Evolutionary conservation across 768 basidiomycete species (phyloP).

Genomic region (Trametes maxima): DNA sequence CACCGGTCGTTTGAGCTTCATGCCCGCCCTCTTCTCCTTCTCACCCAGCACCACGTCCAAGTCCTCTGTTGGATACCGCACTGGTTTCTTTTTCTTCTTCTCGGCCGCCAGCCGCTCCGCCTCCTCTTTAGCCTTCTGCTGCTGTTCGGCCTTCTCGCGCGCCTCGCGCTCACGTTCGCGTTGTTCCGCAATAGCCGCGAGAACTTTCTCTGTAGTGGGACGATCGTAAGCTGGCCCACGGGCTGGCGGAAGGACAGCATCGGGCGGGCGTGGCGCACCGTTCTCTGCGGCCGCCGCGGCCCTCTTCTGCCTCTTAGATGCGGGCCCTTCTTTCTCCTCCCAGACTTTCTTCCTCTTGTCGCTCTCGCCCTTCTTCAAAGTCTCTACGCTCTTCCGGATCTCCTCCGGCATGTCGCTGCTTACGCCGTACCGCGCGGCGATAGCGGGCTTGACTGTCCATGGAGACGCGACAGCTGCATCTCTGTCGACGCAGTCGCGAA

Average conservation of each 20-base stretch:
- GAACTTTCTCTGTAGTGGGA: constrained; percentile 29
- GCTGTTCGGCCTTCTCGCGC: constrained; percentile 68
- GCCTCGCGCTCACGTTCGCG: constrained; percentile 73
- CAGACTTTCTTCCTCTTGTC: constrained; percentile 92
- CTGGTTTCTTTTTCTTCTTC: constrained; percentile 86
- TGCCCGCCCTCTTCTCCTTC: constrained; percentile 81
- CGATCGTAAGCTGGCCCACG: not conserved
- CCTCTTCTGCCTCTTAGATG: constrained; percentile 78
- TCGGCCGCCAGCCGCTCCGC: constrained; percentile 71
- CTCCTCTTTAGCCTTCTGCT: constrained; percentile 67
- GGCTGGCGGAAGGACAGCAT: not conserved
- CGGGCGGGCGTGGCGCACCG: constrained; percentile 44
- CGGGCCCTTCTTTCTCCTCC: constrained; percentile 86
- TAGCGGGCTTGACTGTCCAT: constrained; percentile 89
- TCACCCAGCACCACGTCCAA: constrained; percentile 79
- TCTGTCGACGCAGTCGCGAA: constrained; percentile 93
- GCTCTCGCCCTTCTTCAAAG: constrained; percentile 82
- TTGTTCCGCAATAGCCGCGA: constrained; percentile 52
- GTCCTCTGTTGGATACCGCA: constrained; percentile 94
- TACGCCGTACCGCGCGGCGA: constrained; percentile 86
- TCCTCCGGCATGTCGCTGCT: constrained; percentile 85
- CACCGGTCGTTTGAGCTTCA: constrained; percentile 65
- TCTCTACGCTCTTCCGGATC: constrained; percentile 75
- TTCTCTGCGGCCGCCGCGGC: constrained; percentile 74
- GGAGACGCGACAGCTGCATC: constrained; percentile 92